These are phyloP conservation scores for Jackrogersella multiformis DNA, from an alignment of 495 filamentous ascomycete species.

Conservation along the genomic window DNA sequence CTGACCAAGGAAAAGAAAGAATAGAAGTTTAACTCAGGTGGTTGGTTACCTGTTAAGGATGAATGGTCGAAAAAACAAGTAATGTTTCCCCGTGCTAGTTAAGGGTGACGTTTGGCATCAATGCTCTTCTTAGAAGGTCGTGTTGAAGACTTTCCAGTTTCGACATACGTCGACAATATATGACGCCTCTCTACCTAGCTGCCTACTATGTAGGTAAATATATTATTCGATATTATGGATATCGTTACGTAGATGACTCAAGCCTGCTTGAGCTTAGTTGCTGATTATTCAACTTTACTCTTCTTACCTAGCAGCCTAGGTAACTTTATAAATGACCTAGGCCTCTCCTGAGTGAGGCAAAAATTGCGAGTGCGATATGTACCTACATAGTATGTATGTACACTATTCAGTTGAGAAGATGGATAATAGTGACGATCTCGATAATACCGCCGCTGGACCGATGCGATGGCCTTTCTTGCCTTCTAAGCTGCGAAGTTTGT, in stretches of 20 bases:
- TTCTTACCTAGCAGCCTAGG: too few relatives aligned
- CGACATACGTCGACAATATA: constrained; percentile 6
- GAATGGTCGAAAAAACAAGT: background rate
- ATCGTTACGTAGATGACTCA: constrained; percentile 8
- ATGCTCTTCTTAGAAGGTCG: background rate
- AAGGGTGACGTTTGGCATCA: background rate
- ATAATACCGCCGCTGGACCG: background rate
- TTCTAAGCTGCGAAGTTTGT: background rate
- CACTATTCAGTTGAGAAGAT: background rate
- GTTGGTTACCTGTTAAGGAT: background rate
- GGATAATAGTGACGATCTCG: background rate
- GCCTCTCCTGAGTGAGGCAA: constrained; percentile 13
- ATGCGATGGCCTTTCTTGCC: background rate
- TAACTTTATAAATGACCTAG: background rate
- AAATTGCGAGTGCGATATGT: too few relatives aligned
- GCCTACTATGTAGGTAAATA: too few relatives aligned
- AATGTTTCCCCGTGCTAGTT: background rate
- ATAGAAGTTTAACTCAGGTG: background rate
- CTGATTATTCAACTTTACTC: too few relatives aligned
- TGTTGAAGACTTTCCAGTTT: background rate
- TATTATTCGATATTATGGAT: too few relatives aligned
- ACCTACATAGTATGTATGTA: too few relatives aligned
- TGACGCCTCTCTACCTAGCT: constrained; percentile 19
- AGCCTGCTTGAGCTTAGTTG: background rate
- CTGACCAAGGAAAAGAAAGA: background rate